Conservation (phyloP, 2,329 filamentous ascomycete species). For the Colletotrichum zoysiae region DNA sequence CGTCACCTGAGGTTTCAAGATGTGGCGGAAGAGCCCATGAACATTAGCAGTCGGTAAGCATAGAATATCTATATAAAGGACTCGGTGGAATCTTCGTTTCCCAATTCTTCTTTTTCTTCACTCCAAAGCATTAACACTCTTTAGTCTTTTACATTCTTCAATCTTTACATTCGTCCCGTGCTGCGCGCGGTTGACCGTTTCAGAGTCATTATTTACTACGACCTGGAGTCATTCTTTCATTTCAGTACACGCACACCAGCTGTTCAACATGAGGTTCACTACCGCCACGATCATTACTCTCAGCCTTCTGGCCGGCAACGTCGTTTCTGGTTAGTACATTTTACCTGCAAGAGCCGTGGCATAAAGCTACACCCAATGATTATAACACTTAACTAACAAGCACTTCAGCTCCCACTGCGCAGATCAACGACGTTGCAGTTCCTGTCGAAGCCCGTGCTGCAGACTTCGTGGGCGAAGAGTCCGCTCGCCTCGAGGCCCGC, state of each 20-base stretch:
- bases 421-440: constrained; percentile 23
- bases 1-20: constrained; percentile 35
- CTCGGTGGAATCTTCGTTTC: not conserved
- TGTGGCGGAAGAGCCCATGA: constrained; percentile 2
- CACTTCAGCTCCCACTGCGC: constrained; percentile 17
- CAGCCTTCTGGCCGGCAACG: constrained; percentile 33
- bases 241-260: not conserved
- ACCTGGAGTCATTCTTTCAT: constrained; percentile 29
- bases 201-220: constrained; percentile 6
- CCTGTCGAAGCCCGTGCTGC: constrained; percentile 23
- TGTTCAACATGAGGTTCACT: constrained; percentile 36
- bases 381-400: not conserved
- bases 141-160: constrained; percentile 1
- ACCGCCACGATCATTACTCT: constrained; percentile 26
- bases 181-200: constrained; percentile 35
- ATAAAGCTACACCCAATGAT: too few relatives aligned
- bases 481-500: constrained; percentile 33
- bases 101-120: too few relatives aligned
- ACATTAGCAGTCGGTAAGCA: not conserved
- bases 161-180: constrained; percentile 33
- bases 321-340: constrained; percentile 26
- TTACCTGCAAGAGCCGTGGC: too few relatives aligned
- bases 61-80: not conserved
- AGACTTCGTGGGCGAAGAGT: constrained; percentile 20
- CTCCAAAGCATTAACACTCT: not conserved